Evolutionary conservation across 371 early-diverging fungal genomes (phyloP).

Genomic region (Globomyces sp.): DNA sequence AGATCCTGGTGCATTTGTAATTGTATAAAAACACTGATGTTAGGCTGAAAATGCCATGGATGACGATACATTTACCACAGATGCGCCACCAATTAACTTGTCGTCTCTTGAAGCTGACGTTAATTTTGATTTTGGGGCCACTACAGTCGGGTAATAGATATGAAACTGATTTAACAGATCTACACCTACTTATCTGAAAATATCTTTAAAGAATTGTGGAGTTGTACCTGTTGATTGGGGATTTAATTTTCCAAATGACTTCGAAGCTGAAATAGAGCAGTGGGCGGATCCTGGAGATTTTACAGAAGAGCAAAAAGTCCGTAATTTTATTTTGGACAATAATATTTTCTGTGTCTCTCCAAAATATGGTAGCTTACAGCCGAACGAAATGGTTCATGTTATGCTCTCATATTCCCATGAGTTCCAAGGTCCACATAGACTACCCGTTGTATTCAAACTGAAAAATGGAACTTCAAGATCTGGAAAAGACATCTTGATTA

Average conservation of each 20-base stretch:
- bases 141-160: slow-evolving; percentile 31
- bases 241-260: slow-evolving; percentile 46
- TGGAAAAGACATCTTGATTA: slow-evolving; percentile 25
- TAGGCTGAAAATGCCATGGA: slow-evolving; percentile 18
- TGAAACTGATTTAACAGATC: slow-evolving; percentile 9
- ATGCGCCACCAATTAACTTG: slow-evolving; percentile 15
- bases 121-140: slow-evolving; percentile 46
- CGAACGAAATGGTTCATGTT: slow-evolving; percentile 37
- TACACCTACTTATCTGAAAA: slow-evolving; percentile 30
- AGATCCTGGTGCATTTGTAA: slow-evolving; percentile 13
- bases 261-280: slow-evolving; percentile 45
- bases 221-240: slow-evolving; percentile 51
- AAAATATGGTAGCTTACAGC: slow-evolving; percentile 42
- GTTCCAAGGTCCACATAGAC: slow-evolving; percentile 39
- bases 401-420: slow-evolving; percentile 43
- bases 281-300: slow-evolving; percentile 55
- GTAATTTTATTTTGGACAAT: slow-evolving; percentile 47
- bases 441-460: slow-evolving; percentile 47
- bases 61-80: slow-evolving; percentile 31
- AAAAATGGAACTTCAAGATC: slow-evolving; percentile 37
- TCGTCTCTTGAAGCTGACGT: slow-evolving; percentile 13
- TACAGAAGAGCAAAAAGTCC: slow-evolving; percentile 46
- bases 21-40: too few relatives aligned
- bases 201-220: slow-evolving; percentile 42
- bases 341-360: slow-evolving; percentile 38